A percentile compares a stretch with the other conserved stretches of the same genome.
These are phyloP conservation scores for Aspergillus thermomutatus DNA, from an alignment of 2,329 filamentous ascomycete genomes.

Conservation along the genomic window DNA sequence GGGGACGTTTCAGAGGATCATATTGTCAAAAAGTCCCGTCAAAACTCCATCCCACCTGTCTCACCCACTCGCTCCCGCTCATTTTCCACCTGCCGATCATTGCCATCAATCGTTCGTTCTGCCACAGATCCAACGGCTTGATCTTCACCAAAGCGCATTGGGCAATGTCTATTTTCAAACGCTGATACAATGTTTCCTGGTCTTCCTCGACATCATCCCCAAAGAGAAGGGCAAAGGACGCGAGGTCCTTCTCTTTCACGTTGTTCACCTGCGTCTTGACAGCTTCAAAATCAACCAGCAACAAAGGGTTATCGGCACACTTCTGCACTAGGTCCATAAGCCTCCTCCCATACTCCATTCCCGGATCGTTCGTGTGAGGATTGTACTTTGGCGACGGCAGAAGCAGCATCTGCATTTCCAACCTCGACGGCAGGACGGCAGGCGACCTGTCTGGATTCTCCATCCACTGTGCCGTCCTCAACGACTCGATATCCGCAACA, in stretches of 20 bases:
- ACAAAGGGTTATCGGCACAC: not conserved
- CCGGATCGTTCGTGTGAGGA: not conserved
- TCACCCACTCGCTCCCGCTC: not conserved
- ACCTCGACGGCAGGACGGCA: not conserved
- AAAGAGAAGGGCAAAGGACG: not conserved
- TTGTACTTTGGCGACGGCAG: not conserved
- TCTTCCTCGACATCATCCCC: not conserved
- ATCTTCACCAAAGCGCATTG: not conserved
- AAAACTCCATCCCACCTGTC: not conserved
- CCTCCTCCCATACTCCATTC: not conserved
- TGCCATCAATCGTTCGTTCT: not conserved
- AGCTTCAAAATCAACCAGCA: not conserved
- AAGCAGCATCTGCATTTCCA: not conserved
- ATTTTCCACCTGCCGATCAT: not conserved
- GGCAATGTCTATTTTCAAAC: not conserved
- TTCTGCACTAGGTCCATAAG: not conserved
- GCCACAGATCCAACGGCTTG: not conserved
- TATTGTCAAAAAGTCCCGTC: not conserved
- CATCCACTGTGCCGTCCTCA: not conserved
- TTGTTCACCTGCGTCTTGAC: not conserved
- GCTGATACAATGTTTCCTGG: not conserved
- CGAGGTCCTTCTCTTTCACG: not conserved
- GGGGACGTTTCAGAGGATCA: too few relatives aligned
- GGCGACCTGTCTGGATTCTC: not conserved
- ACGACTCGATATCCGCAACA: not conserved